Percentiles rank a stretch among this genome's conserved stretches.
phyloP scores from a whole-genome alignment of 108 stramenopile genomes.

The Poteriospumella lacustris region DNA sequence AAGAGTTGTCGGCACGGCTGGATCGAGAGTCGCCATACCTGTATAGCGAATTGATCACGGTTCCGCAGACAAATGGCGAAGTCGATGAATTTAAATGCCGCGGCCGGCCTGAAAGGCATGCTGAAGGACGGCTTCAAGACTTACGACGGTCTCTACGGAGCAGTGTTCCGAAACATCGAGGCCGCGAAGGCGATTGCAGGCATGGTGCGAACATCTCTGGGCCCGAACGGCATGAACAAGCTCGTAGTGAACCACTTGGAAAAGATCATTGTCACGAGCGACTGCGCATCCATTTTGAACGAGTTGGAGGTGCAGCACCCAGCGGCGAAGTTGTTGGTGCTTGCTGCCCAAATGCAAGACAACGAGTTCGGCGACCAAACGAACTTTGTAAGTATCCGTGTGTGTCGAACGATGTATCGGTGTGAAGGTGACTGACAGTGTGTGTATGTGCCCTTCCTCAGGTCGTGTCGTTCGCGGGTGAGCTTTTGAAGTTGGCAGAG shows the following conservation, averaged over 20 bases:
- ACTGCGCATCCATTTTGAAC: constrained; percentile 87
- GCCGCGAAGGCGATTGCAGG: constrained; percentile 85
- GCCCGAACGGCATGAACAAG: constrained; percentile 96
- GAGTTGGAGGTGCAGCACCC: constrained; percentile 97
- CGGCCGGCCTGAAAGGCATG: constrained; percentile 52
- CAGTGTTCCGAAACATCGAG: constrained; percentile 71
- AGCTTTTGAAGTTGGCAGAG: constrained; percentile 73
- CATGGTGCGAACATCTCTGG: constrained; percentile 85
- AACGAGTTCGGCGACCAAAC: constrained; percentile 43
- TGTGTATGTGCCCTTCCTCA: constrained; percentile 91
- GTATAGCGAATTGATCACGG: too few species aligned
- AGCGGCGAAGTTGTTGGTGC: constrained; percentile 85
- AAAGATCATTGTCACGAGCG: constrained; percentile 91
- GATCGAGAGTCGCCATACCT: constrained; percentile 36
- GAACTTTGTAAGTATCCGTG: constrained; percentile 1
- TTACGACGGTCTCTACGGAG: constrained; percentile 55
- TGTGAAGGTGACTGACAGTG: constrained; percentile 43
- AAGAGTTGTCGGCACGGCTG: too few species aligned
- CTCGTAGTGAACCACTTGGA: constrained; percentile 97
- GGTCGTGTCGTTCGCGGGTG: constrained; percentile 82
- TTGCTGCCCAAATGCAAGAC: constrained; percentile 89
- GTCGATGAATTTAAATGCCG: constrained; percentile 25
- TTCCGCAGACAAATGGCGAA: constrained; percentile 13
- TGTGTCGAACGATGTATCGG: neutral
- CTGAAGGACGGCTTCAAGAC: constrained; percentile 58